phyloP scores from a whole-genome alignment of 2,329 filamentous ascomycete species.

The Curvularia lunata region DNA sequence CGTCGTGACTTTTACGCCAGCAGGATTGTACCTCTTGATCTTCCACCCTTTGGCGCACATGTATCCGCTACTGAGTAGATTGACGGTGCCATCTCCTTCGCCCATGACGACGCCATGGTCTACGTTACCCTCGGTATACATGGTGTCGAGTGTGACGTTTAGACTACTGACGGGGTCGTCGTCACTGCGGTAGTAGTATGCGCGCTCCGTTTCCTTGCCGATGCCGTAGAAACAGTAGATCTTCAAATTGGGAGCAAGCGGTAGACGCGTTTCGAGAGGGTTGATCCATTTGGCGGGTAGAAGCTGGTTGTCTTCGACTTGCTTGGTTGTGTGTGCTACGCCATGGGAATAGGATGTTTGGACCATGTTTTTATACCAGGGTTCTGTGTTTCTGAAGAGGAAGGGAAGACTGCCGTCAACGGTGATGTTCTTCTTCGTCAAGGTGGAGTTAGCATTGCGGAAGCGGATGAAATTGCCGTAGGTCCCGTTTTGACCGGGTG shows the following conservation, averaged over 20 bases:
- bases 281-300: conserved; percentile 86
- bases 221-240: conserved; percentile 98
- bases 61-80: conserved; percentile 87
- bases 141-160: conserved; percentile 66
- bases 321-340: conserved; percentile 76
- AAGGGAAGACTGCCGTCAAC: conserved; percentile 78
- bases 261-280: conserved; percentile 85
- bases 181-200: conserved; percentile 87
- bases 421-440: conserved; percentile 72
- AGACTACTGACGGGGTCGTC: conserved; percentile 68
- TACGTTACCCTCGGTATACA: conserved; percentile 54
- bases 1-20: conserved; percentile 78
- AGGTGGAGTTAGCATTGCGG: conserved; percentile 63
- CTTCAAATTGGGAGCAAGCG: conserved; percentile 85
- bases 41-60: conserved; percentile 98
- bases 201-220: conserved; percentile 89
- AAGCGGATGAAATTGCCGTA: conserved; percentile 89
- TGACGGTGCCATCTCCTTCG: conserved; percentile 95
- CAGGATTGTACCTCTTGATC: conserved; percentile 91
- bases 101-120: conserved; percentile 95
- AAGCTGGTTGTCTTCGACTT: conserved; percentile 72
- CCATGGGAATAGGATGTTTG: conserved; percentile 83
- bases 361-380: conserved; percentile 82
- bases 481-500: conserved; percentile 71
- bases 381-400: conserved; percentile 76